Evolutionary conservation across 2,329 filamentous ascomycete species (phyloP).

Genomic region (Endoconidiophora laricicola): DNA sequence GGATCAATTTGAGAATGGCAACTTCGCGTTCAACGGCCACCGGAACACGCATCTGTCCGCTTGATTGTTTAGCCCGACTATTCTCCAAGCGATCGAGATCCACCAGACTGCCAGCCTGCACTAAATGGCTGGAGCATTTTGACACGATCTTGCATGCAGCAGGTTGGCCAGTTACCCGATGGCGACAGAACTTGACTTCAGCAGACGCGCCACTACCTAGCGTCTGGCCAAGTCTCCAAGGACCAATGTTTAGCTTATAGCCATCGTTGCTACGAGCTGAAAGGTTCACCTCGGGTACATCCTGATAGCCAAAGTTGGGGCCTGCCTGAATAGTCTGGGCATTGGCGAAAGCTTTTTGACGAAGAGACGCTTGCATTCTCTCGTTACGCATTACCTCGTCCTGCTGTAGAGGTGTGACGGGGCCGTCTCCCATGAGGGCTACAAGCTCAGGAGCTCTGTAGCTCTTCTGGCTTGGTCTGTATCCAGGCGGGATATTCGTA

Average conservation of each 20-base stretch:
- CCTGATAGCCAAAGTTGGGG: too few relatives aligned
- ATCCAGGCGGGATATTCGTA: constrained; percentile 6
- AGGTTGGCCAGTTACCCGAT: constrained; percentile 58
- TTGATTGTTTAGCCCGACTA: constrained; percentile 34
- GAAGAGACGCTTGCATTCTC: constrained; percentile 1
- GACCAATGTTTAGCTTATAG: constrained; percentile 65
- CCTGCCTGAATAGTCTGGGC: background rate
- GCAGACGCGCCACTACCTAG: constrained; percentile 83
- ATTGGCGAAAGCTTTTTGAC: constrained; percentile 8
- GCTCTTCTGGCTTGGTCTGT: constrained; percentile 2
- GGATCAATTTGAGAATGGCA: constrained; percentile 88
- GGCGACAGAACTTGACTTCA: constrained; percentile 69
- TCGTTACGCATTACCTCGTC: constrained; percentile 8
- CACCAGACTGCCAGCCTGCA: constrained; percentile 71
- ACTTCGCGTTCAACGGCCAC: constrained; percentile 88
- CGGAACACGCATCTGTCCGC: constrained; percentile 56
- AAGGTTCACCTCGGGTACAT: background rate
- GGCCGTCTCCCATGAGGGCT: constrained; percentile 9
- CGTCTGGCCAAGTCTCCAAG: constrained; percentile 82
- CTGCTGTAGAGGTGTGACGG: constrained; percentile 1
- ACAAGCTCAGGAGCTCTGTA: constrained; percentile 11
- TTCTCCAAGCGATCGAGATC: constrained; percentile 61
- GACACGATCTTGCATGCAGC: constrained; percentile 94
- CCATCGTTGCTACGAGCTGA: constrained; percentile 22
- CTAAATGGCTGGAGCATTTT: constrained; percentile 61